Evolutionary conservation across 306 rosid genomes (phyloP).

Genomic region (Senna tora): DNA sequence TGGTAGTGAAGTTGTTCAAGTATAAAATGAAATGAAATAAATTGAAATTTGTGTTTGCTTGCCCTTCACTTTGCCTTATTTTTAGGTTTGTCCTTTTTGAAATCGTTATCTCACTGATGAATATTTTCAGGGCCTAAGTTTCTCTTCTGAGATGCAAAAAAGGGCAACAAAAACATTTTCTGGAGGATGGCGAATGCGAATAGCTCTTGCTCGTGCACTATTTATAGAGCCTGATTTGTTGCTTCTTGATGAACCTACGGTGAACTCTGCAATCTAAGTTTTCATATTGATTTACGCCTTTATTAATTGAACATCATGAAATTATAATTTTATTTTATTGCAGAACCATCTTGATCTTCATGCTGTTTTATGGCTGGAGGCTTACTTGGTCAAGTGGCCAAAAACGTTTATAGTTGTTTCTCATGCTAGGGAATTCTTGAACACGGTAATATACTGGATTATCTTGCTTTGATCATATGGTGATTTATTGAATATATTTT

Average conservation of each 20-base stretch:
- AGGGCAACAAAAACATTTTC: slow-evolving; percentile 90
- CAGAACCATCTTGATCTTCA: slow-evolving; percentile 99
- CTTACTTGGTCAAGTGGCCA: slow-evolving; percentile 94
- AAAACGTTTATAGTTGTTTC: slow-evolving; percentile 95
- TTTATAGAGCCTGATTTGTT: slow-evolving; percentile 92
- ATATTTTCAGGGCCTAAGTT: slow-evolving; percentile 85
- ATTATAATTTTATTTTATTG: slow-evolving; percentile 33
- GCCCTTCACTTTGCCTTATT: slow-evolving; percentile 25
- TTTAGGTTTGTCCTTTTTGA: neutral
- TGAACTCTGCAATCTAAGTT: slow-evolving; percentile 41
- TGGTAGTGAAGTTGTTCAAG: neutral
- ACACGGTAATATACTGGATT: slow-evolving; percentile 64
- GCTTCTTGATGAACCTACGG: slow-evolving; percentile 98
- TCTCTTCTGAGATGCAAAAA: slow-evolving; percentile 89
- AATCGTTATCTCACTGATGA: slow-evolving; percentile 31
- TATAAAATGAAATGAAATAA: neutral
- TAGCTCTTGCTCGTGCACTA: slow-evolving; percentile 98
- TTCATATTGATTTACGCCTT: slow-evolving; percentile 32
- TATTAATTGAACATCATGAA: slow-evolving; percentile 10
- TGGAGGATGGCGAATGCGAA: slow-evolving; percentile 99
- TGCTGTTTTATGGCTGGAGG: slow-evolving; percentile 96
- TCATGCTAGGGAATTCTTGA: slow-evolving; percentile 97
- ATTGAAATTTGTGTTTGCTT: neutral
- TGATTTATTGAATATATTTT: slow-evolving; percentile 18
- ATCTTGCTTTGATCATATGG: slow-evolving; percentile 23